These are phyloP conservation scores for Furcasterigmium furcatum DNA, from an alignment of 2,329 filamentous ascomycete species.

Conservation along the genomic window DNA sequence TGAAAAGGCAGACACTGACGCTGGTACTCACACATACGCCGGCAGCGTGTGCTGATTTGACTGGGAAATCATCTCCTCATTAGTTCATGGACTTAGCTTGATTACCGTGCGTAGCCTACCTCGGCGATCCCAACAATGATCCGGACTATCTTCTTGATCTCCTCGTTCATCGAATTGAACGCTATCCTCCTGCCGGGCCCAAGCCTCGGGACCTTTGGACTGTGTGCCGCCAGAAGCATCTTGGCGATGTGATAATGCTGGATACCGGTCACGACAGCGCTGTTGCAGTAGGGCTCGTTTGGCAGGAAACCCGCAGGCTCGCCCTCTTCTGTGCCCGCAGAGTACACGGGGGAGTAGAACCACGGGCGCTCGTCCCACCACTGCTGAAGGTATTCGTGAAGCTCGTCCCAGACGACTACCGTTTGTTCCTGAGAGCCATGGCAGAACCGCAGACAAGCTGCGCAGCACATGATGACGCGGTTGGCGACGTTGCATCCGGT, in stretches of 20 bases:
- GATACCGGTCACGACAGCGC: constrained; percentile 21
- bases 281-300: constrained; percentile 19
- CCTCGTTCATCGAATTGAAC: constrained; percentile 19
- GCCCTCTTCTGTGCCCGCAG: not conserved
- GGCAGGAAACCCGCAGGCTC: constrained; percentile 11
- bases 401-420: not conserved
- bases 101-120: constrained; percentile 9
- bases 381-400: constrained; percentile 7
- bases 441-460: constrained; percentile 21
- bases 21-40: constrained; percentile 8
- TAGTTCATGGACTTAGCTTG: constrained; percentile 4
- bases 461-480: constrained; percentile 20
- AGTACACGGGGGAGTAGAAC: constrained; percentile 16
- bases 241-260: constrained; percentile 22
- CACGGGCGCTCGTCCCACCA: constrained; percentile 24
- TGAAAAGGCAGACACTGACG: not conserved
- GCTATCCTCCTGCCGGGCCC: constrained; percentile 12
- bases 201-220: constrained; percentile 19
- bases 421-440: constrained; percentile 13
- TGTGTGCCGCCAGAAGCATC: constrained; percentile 21
- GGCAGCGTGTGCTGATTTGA: constrained; percentile 7
- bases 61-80: not conserved
- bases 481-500: constrained; percentile 21
- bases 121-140: constrained; percentile 23
- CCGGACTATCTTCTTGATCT: constrained; percentile 21